Evolutionary conservation across 768 basidiomycete species (phyloP).

Genomic region (Rubroboletus satanas): DNA sequence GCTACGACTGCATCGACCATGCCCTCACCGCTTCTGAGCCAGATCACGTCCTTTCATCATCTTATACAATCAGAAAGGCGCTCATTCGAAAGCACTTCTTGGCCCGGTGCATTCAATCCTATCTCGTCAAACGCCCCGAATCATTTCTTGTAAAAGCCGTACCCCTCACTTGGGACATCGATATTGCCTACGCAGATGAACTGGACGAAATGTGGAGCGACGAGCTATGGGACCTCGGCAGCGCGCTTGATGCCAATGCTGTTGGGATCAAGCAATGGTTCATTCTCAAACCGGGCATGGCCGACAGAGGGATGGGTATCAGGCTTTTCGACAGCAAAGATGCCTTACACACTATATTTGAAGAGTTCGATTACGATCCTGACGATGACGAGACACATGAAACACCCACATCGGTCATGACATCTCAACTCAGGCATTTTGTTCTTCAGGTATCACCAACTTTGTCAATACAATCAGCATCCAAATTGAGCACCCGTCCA

Average conservation of each 20-base stretch:
- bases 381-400: slow-evolving; percentile 48
- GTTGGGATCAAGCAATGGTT: slow-evolving; percentile 58
- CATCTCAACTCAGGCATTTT: slow-evolving; percentile 90
- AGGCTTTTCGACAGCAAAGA: slow-evolving; percentile 80
- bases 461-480: slow-evolving; percentile 1
- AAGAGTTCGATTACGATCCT: slow-evolving; percentile 66
- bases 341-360: slow-evolving; percentile 68
- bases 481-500: slow-evolving; percentile 30
- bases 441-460: slow-evolving; percentile 74
- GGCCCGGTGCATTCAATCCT: slow-evolving; percentile 66
- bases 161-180: slow-evolving; percentile 80
- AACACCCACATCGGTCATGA: slow-evolving; percentile 55
- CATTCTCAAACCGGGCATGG: slow-evolving; percentile 97
- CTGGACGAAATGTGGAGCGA: slow-evolving; percentile 91
- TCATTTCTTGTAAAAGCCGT: slow-evolving; percentile 53
- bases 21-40: slow-evolving; percentile 56
- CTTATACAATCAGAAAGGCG: slow-evolving; percentile 86
- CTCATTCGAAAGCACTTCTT: slow-evolving; percentile 94
- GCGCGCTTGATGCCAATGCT: slow-evolving; percentile 45
- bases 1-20: slow-evolving; percentile 85
- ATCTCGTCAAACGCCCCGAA: slow-evolving; percentile 63
- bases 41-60: slow-evolving; percentile 61
- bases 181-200: slow-evolving; percentile 88
- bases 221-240: slow-evolving; percentile 85
- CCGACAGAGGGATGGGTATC: slow-evolving; percentile 94